Conservation (phyloP, 106 monocot species). For the Platanthera guangdongensis region DNA sequence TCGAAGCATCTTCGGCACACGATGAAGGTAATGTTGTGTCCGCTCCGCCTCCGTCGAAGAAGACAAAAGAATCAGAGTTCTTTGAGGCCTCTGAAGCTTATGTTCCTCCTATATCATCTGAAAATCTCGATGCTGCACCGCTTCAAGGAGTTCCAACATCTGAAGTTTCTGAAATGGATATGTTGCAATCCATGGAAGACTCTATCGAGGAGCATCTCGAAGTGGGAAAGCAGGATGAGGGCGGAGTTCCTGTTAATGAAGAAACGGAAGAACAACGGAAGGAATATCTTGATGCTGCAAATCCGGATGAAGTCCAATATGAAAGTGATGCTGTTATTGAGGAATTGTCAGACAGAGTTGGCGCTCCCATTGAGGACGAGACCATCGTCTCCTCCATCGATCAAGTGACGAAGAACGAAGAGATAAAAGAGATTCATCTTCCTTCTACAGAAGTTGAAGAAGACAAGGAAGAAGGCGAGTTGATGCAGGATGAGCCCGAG, state of each 20-base stretch:
- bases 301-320: slow-evolving; percentile 23
- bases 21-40: slow-evolving; percentile 25
- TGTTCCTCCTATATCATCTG: slow-evolving; percentile 10
- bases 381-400: neutral
- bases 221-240: slow-evolving; percentile 20
- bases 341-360: slow-evolving; percentile 21
- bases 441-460: slow-evolving; percentile 35
- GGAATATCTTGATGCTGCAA: neutral
- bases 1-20: slow-evolving; percentile 23
- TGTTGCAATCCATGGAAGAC: slow-evolving; percentile 15
- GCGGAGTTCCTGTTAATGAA: slow-evolving; percentile 24
- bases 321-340: slow-evolving; percentile 28
- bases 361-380: slow-evolving; percentile 4
- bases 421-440: slow-evolving; percentile 19
- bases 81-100: slow-evolving; percentile 20
- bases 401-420: slow-evolving; percentile 28
- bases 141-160: neutral
- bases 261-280: slow-evolving; percentile 27
- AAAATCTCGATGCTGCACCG: slow-evolving; percentile 8
- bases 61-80: slow-evolving; percentile 24
- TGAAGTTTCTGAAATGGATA: slow-evolving; percentile 21
- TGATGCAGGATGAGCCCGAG: slow-evolving; percentile 48
- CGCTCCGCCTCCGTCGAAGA: slow-evolving; percentile 37
- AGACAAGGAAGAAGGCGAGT: slow-evolving; percentile 56
- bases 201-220: slow-evolving; percentile 23